Base-by-base conservation (phyloP, 345 rosid genomes). In the Brassica napus region DNA sequence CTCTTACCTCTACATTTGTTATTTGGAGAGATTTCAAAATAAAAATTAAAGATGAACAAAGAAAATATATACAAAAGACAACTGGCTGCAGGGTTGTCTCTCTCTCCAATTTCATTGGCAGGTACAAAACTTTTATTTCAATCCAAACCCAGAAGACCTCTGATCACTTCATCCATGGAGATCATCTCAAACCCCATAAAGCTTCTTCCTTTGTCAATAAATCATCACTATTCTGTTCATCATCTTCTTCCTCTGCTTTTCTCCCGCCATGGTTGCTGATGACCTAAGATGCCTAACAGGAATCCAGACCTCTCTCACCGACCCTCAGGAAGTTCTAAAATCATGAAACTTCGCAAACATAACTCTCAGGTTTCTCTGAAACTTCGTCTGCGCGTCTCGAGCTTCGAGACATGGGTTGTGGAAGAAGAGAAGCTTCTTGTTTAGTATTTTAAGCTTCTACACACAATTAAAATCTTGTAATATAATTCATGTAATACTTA, bases 331-430 rank as follows among this genome's bases (percentile, higher is more conserved):
- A 32, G 35, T 32, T 32, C 35, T 32, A 4, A 32, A 32, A 32
- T 32, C 35, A 32, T 32, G 35, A 32, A 81, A 54, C 77, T 91
- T 94, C 77, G 81, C 15, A 7, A 92, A 87, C 83, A 30, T 87
- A 0, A 72, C 92, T 11, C 73, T 77, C 52, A 91, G 86, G 11
- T 85, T 86, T 62, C 62, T 94, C n/a, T 94, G 98, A 86, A 84
- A 69, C 15, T 88, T 92, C 78, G 78, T 94, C 4, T 4, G 6
- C 35, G 35, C 35, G 35, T 32, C 83, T 94, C 4, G 85, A 91
- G 77, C 86, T 92, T 12, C 58, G 81, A 1, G 90, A 77, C 5
- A 89, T 91, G 92, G 68, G 74, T 28, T 28, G 31, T 28, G 31
- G 31, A 28, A 28, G 31, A 28, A 28, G 31, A 28, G 31, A 28